phyloP scores from a whole-genome alignment of 306 rosid species.

The Trichosanthes cucumerina region DNA sequence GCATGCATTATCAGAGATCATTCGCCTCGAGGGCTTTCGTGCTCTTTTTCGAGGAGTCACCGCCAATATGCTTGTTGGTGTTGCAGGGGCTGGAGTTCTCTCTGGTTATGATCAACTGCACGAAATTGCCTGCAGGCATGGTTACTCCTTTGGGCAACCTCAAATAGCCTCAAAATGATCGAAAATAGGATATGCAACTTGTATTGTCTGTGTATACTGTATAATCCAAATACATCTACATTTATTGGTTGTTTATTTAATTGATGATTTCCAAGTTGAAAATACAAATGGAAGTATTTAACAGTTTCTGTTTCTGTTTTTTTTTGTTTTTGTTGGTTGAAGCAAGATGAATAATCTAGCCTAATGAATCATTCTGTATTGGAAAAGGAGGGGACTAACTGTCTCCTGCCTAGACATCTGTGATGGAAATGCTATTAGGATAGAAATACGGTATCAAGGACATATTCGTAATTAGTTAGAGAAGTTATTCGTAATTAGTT shows the following conservation, averaged over 20 bases:
- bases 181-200: not conserved
- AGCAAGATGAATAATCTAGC: not conserved
- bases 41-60: conserved; percentile 74
- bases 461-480: no score
- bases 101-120: conserved; percentile 84
- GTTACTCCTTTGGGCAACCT: conserved; percentile 22
- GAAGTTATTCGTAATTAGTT: no score
- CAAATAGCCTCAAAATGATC: conserved; percentile 38
- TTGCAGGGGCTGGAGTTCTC: conserved; percentile 95
- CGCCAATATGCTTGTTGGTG: conserved; percentile 90
- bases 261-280: not conserved
- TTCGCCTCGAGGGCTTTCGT: conserved; percentile 57
- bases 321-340: not conserved
- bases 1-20: conserved; percentile 73
- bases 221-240: conserved; percentile 5
- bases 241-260: not conserved
- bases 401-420: not conserved
- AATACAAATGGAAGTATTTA: not conserved
- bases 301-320: not conserved
- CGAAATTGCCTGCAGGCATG: conserved; percentile 34
- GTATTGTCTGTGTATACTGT: not conserved
- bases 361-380: not conserved
- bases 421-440: not conserved
- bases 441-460: not conserved
- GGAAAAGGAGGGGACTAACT: not conserved